A percentile compares a stretch with the other conserved stretches of the same genome.
These are phyloP conservation scores for Cyclostephanos tholiformis DNA, from an alignment of 108 stramenopile genomes.

Conservation along the genomic window DNA sequence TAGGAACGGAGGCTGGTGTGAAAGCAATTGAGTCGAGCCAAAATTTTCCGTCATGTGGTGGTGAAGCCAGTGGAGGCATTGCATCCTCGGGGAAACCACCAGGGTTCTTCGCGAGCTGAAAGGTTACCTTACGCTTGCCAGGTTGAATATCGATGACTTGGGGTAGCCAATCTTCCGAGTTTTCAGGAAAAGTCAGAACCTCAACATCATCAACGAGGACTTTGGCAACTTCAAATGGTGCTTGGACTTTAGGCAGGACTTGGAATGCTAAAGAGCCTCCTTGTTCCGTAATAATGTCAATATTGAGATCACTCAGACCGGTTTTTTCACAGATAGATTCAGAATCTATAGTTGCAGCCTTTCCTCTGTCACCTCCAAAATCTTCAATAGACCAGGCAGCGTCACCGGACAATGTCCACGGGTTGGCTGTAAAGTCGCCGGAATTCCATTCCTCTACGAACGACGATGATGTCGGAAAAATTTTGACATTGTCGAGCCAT, in stretches of 20 bases:
- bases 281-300: conserved; percentile 48
- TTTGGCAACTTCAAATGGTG: conserved; percentile 33
- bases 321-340: conserved; percentile 24
- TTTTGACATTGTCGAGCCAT: conserved; percentile 46
- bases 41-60: conserved; percentile 29
- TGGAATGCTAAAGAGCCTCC: conserved; percentile 33
- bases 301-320: conserved; percentile 38
- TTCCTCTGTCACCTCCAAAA: conserved; percentile 19
- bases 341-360: conserved; percentile 34
- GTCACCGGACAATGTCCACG: conserved; percentile 44
- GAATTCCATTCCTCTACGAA: conserved; percentile 42
- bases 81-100: conserved; percentile 27
- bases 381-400: conserved; percentile 46
- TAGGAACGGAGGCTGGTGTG: no score
- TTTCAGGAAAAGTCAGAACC: conserved; percentile 15
- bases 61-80: conserved; percentile 24
- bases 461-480: conserved; percentile 27
- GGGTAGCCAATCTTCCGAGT: conserved; percentile 25
- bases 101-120: conserved; percentile 41
- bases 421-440: conserved; percentile 37
- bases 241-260: conserved; percentile 29
- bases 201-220: conserved; percentile 31
- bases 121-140: conserved; percentile 46
- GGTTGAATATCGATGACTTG: conserved; percentile 37
- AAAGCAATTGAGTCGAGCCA: conserved; percentile 46